These are phyloP conservation scores for Aspergillus sp. DNA, from an alignment of 2,329 filamentous ascomycete species.

Conservation along the genomic window DNA sequence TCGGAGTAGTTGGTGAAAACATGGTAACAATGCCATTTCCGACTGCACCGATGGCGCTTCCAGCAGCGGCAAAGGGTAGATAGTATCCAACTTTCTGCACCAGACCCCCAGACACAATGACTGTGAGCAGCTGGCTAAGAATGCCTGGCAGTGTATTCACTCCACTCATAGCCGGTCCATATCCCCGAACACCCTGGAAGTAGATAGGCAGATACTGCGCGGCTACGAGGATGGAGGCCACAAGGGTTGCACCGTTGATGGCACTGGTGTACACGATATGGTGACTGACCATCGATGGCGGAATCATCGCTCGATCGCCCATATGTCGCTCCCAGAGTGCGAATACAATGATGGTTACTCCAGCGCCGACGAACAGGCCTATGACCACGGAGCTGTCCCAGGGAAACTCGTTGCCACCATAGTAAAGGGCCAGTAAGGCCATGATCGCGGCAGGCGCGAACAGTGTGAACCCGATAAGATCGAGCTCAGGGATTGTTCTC, in stretches of 20 bases:
- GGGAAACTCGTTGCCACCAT: constrained; percentile 54
- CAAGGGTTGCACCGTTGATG: background rate
- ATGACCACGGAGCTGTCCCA: constrained; percentile 49
- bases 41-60: constrained; percentile 31
- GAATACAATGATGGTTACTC: constrained; percentile 11
- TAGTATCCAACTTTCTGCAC: constrained; percentile 35
- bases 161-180: constrained; percentile 26
- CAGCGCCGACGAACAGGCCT: constrained; percentile 37
- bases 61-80: constrained; percentile 29
- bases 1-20: constrained; percentile 35
- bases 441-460: constrained; percentile 55
- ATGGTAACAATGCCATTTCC: constrained; percentile 46
- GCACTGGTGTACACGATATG: background rate
- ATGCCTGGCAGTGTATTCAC: constrained; percentile 27
- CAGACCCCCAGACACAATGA: constrained; percentile 33
- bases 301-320: constrained; percentile 1
- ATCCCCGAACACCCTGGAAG: constrained; percentile 44
- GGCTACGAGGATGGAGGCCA: background rate
- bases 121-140: constrained; percentile 33
- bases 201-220: constrained; percentile 39
- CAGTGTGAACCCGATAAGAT: constrained; percentile 50
- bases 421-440: constrained; percentile 57
- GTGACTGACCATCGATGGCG: background rate
- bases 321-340: background rate
- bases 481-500: constrained; percentile 30